A percentile compares a stretch with the other conserved stretches of the same genome.
Evolutionary conservation across 2,329 filamentous ascomycete species (phyloP).

Genomic region (Xylaria sp.): DNA sequence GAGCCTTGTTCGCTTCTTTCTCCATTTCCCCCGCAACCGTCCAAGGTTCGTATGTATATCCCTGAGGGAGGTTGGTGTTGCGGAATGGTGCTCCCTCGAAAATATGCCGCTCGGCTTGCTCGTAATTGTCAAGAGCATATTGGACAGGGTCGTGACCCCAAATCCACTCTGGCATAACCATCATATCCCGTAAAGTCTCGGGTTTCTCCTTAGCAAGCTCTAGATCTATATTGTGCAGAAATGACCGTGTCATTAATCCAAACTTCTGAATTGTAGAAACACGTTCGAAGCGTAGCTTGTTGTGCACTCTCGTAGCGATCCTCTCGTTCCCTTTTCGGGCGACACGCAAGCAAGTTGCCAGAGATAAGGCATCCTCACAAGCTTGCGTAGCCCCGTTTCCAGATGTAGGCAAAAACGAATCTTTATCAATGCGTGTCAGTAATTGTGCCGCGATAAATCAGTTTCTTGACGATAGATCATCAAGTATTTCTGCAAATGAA

Average conservation of each 20-base stretch:
- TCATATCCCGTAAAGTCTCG: conserved; percentile 14
- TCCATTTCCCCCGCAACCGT: conserved; percentile 23
- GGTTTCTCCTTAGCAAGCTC: background rate
- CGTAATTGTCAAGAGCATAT: conserved; percentile 44
- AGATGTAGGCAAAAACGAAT: conserved; percentile 48
- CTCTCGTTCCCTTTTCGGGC: conserved; percentile 38
- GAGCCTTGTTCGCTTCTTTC: background rate
- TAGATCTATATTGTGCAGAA: background rate
- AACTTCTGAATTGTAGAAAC: conserved; percentile 34
- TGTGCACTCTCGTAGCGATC: conserved; percentile 44
- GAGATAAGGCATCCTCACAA: conserved; percentile 49
- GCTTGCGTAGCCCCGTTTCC: conserved; percentile 50
- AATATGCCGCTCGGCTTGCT: conserved; percentile 36
- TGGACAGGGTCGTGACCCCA: conserved; percentile 44
- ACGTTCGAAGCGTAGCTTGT: conserved; percentile 43
- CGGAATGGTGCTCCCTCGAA: conserved; percentile 35
- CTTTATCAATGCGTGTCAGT: background rate
- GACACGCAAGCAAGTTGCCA: conserved; percentile 46
- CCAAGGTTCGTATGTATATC: conserved; percentile 41
- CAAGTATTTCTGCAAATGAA: background rate
- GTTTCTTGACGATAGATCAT: background rate
- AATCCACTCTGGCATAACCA: conserved; percentile 33
- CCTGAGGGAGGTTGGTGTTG: conserved; percentile 44
- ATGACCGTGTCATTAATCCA: conserved; percentile 33
- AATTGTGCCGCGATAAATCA: background rate